Percentiles rank a stretch among this genome's conserved stretches.
These are phyloP conservation scores for Fraxinus baroniana DNA, from an alignment of 305 asterid species.

Conservation along the genomic window DNA sequence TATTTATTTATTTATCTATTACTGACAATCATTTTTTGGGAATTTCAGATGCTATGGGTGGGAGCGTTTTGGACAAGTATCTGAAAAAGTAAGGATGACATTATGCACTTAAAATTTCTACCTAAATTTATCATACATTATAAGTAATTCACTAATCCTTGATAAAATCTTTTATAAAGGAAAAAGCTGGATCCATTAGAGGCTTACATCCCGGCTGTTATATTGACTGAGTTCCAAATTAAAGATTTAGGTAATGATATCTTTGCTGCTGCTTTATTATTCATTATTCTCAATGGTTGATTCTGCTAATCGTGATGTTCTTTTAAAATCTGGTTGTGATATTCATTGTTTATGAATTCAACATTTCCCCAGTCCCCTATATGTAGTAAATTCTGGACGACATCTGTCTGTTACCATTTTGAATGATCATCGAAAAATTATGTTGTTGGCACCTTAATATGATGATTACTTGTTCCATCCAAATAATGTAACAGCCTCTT, in stretches of 20 bases:
- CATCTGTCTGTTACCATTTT: background rate
- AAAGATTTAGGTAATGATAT: constrained; percentile 68
- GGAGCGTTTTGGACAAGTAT: constrained; percentile 63
- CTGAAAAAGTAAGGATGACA: constrained; percentile 57
- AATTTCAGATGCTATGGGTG: constrained; percentile 67
- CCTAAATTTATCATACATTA: background rate
- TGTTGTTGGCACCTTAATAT: background rate
- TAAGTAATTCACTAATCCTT: background rate
- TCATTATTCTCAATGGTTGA: background rate
- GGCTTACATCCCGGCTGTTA: constrained; percentile 84
- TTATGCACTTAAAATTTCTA: background rate
- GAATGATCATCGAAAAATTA: background rate
- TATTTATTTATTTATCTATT: background rate
- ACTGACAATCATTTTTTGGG: constrained; percentile 24
- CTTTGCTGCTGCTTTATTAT: constrained; percentile 1
- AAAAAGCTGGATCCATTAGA: constrained; percentile 94
- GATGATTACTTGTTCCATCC: background rate
- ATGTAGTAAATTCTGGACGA: background rate
- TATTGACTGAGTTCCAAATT: constrained; percentile 82
- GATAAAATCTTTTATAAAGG: constrained; percentile 40
- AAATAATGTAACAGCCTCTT: background rate
- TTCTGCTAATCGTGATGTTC: background rate
- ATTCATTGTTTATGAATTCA: background rate
- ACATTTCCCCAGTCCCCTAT: background rate
- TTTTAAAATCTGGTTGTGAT: background rate